Evolutionary conservation across 176 grass and related monocot genomes (phyloP), one percentile per base, ranked within the genome.

Genomic region (Canna indica): DNA sequence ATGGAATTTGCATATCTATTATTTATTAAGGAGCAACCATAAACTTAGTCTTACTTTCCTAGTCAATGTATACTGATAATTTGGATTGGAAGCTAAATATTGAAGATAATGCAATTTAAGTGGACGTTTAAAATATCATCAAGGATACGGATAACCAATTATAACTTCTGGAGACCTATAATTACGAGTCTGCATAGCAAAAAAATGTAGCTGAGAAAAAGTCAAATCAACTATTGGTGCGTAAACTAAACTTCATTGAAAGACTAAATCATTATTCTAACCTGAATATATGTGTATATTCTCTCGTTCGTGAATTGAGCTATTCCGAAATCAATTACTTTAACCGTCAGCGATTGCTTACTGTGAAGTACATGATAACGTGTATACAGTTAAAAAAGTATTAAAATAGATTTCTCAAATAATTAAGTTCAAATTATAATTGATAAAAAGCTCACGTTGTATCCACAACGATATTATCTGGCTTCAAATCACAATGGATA

Each of bases 1-100:
- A 96, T 96, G 35, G 91, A 78, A 57, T 82, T 84, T 72, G 83
- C 88, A 86, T 95, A 95, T 91, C 91, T 95, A 77, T 0, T 18
- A 50, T 20, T 18, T 50, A 15, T 50, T 50, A 50, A 50, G 47
- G 14, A 4, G 1, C 47, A 50, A 50, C 5, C 47, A 18, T 15
- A 50, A 16, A 7, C 36, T 38, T 38, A 38, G 7, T n/a, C n/a
- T n/a, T n/a, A n/a, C n/a, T n/a, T n/a, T 38, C 7, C 36, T 38
- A 38, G 36, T 38, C 7, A 2, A 38, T n/a, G 36, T 7, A 38
- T 38, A 38, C 36, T 38, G 36, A 38, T 3, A 38, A 3, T 38
- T 38, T 7, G 36, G 36, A 38, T 38, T 38, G 7, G 7, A 38
- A 38, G 7, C 36, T 38, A 38, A 7, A 38, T 38, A 38, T 38